Base-by-base conservation (phyloP, 495 filamentous ascomycete genomes). In the Penicillium turbatum region DNA sequence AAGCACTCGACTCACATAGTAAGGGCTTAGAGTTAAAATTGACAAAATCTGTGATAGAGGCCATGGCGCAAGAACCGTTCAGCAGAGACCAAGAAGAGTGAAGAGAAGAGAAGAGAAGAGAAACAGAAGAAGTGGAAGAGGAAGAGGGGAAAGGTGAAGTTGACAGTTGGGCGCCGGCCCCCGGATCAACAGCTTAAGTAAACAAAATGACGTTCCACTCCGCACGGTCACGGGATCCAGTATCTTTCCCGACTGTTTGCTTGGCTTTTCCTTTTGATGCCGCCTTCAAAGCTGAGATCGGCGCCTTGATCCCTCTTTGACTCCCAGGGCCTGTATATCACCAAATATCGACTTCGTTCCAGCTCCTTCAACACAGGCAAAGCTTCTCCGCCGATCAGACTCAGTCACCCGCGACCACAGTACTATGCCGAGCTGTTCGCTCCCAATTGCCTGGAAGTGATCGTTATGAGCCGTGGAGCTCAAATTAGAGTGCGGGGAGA, bases 11-110 rank as follows among this genome's bases (percentile, higher is more conserved):
- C 60, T 34, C 72, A 79, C 76, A 64, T 48, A 71, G 65, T n/a
- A 80, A 48, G 38, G 74, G 70, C 44, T 62, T 58, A 45, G 77
- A 67, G 31, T 69, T 75, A n/a, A 80, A 60, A 51, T 80, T 72
- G 24, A 80, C 58, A 37, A 73, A 73, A 50, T 76, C 58, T 24
- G 62, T 57, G 17, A 77, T 58, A 47, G 55, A 64, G 26, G 72
- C 60, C 74, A 77, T 77, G 49, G 17, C 59, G 53, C 35, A 55
- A 34, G 47, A 51, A 16, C 12, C 17, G 29, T 19, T 21, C 12
- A 29, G 13, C 26, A 21, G 37, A 13, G 21, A 55, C 9, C 27
- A 32, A 48, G 51, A 15, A 43, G 34, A 56, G 39, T 38, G 37
- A 43, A 56, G 47, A 54, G 53, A 52, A 53, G 39, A 48, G 37